phyloP scores from a whole-genome alignment of 306 rosid genomes.

The Inga leiocalycina region DNA sequence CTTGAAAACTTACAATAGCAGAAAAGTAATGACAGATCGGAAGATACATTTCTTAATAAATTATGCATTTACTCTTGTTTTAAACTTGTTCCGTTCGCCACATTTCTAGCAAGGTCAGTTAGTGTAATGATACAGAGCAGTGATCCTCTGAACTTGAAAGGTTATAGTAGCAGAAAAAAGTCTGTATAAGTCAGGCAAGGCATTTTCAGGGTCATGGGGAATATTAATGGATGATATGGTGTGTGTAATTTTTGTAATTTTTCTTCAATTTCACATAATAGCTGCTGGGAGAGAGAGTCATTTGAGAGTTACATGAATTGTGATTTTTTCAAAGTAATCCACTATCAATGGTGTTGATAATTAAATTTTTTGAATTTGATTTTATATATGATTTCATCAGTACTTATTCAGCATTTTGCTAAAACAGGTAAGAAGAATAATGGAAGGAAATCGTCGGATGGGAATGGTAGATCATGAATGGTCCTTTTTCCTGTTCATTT shows the following conservation, averaged over 20 bases:
- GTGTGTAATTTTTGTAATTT: conserved; percentile 6
- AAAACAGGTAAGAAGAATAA: conserved; percentile 88
- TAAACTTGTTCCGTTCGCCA: conserved; percentile 23
- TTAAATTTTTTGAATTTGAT: conserved; percentile 27
- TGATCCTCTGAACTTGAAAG: neutral
- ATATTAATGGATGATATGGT: conserved; percentile 19
- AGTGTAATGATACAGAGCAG: neutral
- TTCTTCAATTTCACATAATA: conserved; percentile 12
- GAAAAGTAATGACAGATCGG: neutral
- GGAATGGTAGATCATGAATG: conserved; percentile 84
- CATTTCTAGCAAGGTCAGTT: neutral
- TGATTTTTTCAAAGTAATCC: conserved; percentile 27
- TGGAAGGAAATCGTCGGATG: conserved; percentile 99
- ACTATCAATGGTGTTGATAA: conserved; percentile 17
- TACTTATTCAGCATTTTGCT: neutral
- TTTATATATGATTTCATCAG: conserved; percentile 18
- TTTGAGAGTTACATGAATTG: conserved; percentile 25
- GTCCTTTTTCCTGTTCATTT: conserved; percentile 37
- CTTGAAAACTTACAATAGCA: neutral
- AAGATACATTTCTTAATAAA: conserved; percentile 12
- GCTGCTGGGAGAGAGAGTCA: neutral
- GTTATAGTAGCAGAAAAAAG: neutral
- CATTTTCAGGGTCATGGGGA: neutral
- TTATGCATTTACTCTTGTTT: conserved; percentile 1
- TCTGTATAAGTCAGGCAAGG: neutral